Percentiles rank a stretch among this genome's conserved stretches.
Evolutionary conservation across 768 basidiomycete genomes (phyloP).

Genomic region (Kwoniella dejecticola): DNA sequence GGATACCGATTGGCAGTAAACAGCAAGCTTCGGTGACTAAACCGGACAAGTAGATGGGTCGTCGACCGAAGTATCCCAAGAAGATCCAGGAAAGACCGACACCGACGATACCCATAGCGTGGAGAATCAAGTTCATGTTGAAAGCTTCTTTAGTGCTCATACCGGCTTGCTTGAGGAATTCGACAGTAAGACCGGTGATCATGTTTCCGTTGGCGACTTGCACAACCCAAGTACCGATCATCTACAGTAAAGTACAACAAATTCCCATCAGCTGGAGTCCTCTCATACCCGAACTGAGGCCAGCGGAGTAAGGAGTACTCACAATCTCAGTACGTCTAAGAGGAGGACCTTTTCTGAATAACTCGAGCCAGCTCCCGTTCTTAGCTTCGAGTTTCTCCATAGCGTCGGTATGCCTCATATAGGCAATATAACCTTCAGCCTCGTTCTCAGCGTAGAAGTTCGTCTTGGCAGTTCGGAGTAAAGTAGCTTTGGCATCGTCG

Average conservation of each 20-base stretch:
- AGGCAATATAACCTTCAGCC: constrained; percentile 33
- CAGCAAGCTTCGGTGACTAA: constrained; percentile 9
- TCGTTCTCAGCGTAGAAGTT: constrained; percentile 27
- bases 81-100: constrained; percentile 31
- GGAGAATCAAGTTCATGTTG: constrained; percentile 33
- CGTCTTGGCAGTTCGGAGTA: constrained; percentile 31
- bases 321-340: constrained; percentile 49
- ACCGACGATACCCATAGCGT: constrained; percentile 35
- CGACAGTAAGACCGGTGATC: constrained; percentile 34
- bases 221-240: constrained; percentile 30
- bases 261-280: neutral
- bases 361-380: constrained; percentile 30
- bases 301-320: constrained; percentile 11
- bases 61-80: constrained; percentile 29
- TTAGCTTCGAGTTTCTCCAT: constrained; percentile 30
- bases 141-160: constrained; percentile 31
- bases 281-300: neutral
- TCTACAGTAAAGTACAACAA: constrained; percentile 7
- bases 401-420: constrained; percentile 46
- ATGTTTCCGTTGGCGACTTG: constrained; percentile 35
- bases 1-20: constrained; percentile 33
- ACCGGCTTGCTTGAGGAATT: constrained; percentile 33
- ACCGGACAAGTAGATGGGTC: constrained; percentile 36
- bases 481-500: constrained; percentile 47
- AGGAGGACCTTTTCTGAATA: constrained; percentile 37